These are phyloP conservation scores for Botrytis squamosa DNA, from an alignment of 2,329 filamentous ascomycete genomes.

Conservation along the genomic window DNA sequence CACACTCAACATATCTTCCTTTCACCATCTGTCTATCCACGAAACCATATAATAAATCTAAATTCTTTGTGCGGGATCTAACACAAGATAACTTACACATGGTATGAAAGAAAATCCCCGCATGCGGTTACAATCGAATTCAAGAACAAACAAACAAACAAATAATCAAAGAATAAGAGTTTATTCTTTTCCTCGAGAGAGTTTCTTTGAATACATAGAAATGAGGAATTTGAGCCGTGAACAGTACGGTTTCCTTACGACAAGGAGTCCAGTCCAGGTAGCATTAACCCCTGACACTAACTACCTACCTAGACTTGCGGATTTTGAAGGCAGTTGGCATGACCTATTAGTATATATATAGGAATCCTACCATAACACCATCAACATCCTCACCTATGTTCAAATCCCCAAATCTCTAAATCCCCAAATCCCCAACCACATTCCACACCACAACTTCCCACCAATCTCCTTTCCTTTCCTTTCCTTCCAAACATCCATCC, in stretches of 20 bases:
- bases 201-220: too few relatives aligned
- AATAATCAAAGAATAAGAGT: background rate
- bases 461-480: too few relatives aligned
- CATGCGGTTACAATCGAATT: conserved; percentile 10
- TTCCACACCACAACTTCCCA: too few relatives aligned
- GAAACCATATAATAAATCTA: conserved; percentile 6
- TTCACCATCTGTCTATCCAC: too few relatives aligned
- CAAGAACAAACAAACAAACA: background rate
- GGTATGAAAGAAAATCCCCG: conserved; percentile 10
- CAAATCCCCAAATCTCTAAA: too few relatives aligned
- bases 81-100: background rate
- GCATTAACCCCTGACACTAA: background rate
- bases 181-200: background rate
- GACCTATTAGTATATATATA: background rate
- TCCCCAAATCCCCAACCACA: too few relatives aligned
- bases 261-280: background rate
- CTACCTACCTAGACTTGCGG: background rate
- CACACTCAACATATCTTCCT: background rate
- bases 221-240: background rate
- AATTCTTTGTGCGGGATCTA: background rate
- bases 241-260: background rate
- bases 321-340: background rate
- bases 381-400: too few relatives aligned
- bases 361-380: background rate
- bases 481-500: too few relatives aligned